Base-by-base conservation (phyloP, 352 stramenopile genomes). In the Phytophthora colocasiae region DNA sequence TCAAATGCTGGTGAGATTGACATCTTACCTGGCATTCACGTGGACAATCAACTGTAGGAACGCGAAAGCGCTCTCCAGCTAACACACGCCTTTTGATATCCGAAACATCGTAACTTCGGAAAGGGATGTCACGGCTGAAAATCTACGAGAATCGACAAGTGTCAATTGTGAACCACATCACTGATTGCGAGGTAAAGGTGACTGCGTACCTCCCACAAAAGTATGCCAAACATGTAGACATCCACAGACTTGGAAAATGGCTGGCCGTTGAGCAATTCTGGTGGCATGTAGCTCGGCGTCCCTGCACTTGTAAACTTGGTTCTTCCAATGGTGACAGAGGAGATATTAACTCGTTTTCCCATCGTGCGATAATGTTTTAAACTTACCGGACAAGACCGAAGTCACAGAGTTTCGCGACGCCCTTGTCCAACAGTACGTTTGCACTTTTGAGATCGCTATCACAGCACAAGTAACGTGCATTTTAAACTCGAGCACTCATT, bases 181-280 rank as follows among this genome's bases (percentile, higher is more conserved):
- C 22, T 22, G 22, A 22, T 22, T 22, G 22, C 22, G 22, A 22
- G 22, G 22, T 22, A 22, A 22, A 22, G 22, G 22, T 22, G 22
- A 22, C 12, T 36, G 27, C 39, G 26, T 27, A 85, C 75, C 77
- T 98, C 93, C 90, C 91, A 98, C 6, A 98, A 61, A 22, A 98
- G 71, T 44, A 98, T 79, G 12, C 91, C 93, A 73, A 97, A 98
- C 70, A 96, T 97, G 73, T 95, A 98, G 17, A 97, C 90, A 62
- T 98, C 92, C 32, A 98, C 91, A 0, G 77, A 80, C 60, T 96
- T 97, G 26, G 85, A 96, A 60, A 97, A 98, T 0, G 88, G 73
- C 6, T 81, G 82, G 9, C 85, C 81, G 22, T 67, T 82, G 17
- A 98, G 71, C 2, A 98, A 78, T 69, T 98, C 91, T 10, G 88